A percentile compares a stretch with the other conserved stretches of the same genome.
Conservation (phyloP, 1,284 basidiomycete genomes). For the Agroathelia rolfsii region DNA sequence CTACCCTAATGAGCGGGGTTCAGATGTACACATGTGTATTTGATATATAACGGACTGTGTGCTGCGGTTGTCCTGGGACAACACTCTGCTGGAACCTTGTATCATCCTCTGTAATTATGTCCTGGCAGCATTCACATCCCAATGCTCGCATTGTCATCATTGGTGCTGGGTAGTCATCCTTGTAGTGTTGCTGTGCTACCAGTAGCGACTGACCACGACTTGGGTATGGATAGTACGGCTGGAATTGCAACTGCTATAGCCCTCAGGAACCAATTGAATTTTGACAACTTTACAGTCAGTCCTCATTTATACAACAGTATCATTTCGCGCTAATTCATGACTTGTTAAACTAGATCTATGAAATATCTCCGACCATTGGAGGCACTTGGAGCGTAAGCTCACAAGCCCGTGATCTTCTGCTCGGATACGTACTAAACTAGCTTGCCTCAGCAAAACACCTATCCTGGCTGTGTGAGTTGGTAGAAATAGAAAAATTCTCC, state of each 20-base stretch:
- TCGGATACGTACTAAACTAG: slow-evolving; percentile 6
- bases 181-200: not conserved
- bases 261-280: slow-evolving; percentile 32
- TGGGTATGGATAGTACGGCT: slow-evolving; percentile 26
- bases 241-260: slow-evolving; percentile 39
- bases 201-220: not conserved
- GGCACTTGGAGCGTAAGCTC: slow-evolving; percentile 21
- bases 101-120: too few relatives aligned
- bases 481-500: not conserved
- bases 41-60: too few relatives aligned
- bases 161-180: slow-evolving; percentile 34
- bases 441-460: slow-evolving; percentile 18
- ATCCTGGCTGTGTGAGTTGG: slow-evolving; percentile 15
- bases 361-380: slow-evolving; percentile 32
- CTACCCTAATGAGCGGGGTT: too few relatives aligned
- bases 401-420: too few relatives aligned
- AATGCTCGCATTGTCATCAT: slow-evolving; percentile 33
- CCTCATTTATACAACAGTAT: not conserved
- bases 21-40: too few relatives aligned
- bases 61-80: too few relatives aligned
- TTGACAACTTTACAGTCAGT: slow-evolving; percentile 36
- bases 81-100: too few relatives aligned
- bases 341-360: slow-evolving; percentile 34
- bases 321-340: not conserved
- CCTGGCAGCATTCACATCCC: too few relatives aligned